Conservation (phyloP, 768 basidiomycete species). For the Mycena pura region DNA sequence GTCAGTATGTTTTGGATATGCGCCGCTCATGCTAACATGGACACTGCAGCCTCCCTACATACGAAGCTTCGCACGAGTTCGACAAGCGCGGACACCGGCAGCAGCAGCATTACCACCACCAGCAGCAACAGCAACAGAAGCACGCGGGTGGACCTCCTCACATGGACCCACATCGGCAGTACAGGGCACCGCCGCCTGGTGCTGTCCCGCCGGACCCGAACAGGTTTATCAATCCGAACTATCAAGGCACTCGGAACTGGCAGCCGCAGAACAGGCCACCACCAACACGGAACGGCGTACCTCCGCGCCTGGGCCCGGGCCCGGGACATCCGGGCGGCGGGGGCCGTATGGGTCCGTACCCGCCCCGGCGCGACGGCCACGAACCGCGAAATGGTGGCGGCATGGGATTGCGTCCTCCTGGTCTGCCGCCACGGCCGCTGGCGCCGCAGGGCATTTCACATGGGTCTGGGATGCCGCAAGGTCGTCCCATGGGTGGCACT, state of each 20-base stretch:
- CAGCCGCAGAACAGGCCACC: not conserved
- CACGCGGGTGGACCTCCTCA: not conserved
- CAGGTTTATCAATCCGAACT: slow-evolving; percentile 11
- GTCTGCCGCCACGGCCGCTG: slow-evolving; percentile 14
- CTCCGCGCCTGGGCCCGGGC: not conserved
- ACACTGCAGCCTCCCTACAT: slow-evolving; percentile 64
- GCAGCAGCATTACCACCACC: slow-evolving; percentile 33
- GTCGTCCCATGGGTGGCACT: not conserved
- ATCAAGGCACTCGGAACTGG: too few species aligned
- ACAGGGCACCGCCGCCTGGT: slow-evolving; percentile 13
- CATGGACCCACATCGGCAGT: slow-evolving; percentile 9
- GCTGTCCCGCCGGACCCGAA: not conserved
- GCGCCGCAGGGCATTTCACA: slow-evolving; percentile 24
- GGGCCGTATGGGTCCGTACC: not conserved
- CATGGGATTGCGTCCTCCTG: not conserved
- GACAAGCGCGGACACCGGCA: slow-evolving; percentile 73
- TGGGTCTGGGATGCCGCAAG: not conserved
- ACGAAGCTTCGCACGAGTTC: slow-evolving; percentile 86
- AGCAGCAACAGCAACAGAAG: slow-evolving; percentile 31
- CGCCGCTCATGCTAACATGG: not conserved
- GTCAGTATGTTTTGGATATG: slow-evolving; percentile 47
- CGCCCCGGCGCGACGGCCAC: not conserved
- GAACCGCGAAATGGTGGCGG: not conserved
- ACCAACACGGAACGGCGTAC: not conserved
- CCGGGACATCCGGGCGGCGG: not conserved